These are phyloP conservation scores for Kodamaea hsintzibuensis DNA, from an alignment of 805 yeast species.

Conservation along the genomic window DNA sequence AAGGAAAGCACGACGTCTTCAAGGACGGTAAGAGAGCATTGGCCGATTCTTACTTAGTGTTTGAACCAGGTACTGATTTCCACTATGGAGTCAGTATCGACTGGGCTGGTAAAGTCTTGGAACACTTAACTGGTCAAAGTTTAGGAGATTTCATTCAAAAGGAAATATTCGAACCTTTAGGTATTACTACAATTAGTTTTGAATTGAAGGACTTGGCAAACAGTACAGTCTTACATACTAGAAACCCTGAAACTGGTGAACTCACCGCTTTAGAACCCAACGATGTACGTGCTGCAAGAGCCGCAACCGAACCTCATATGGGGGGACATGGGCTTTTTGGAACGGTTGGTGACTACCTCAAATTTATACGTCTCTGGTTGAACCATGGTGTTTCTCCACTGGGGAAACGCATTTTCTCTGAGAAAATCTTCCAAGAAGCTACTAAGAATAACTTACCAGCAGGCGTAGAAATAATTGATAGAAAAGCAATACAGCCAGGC, in stretches of 20 bases:
- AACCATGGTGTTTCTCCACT: constrained; percentile 44
- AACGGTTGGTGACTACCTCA: constrained; percentile 37
- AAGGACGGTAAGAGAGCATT: neutral
- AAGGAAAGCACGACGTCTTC: neutral
- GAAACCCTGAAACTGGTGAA: neutral
- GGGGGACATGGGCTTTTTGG: constrained; percentile 46
- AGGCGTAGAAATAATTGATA: constrained; percentile 16
- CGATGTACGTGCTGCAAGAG: neutral
- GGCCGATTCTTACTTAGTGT: constrained; percentile 1
- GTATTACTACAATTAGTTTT: neutral
- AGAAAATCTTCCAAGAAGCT: neutral
- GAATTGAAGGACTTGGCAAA: neutral
- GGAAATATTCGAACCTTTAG: constrained; percentile 35
- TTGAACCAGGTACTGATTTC: constrained; percentile 42
- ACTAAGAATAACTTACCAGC: constrained; percentile 3
- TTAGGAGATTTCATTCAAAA: constrained; percentile 35
- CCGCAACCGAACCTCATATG: constrained; percentile 16
- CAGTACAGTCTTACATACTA: neutral
- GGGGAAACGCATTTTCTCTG: neutral
- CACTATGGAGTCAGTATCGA: constrained; percentile 39
- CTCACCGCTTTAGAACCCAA: neutral
- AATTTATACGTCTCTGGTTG: constrained; percentile 37
- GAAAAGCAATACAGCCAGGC: constrained; percentile 14
- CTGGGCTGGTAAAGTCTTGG: constrained; percentile 39
- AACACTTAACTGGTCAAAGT: constrained; percentile 31